A percentile compares a stretch with the other conserved stretches of the same genome.
Conservation (phyloP, 768 basidiomycete genomes). For the Botryobasidium botryosum region DNA sequence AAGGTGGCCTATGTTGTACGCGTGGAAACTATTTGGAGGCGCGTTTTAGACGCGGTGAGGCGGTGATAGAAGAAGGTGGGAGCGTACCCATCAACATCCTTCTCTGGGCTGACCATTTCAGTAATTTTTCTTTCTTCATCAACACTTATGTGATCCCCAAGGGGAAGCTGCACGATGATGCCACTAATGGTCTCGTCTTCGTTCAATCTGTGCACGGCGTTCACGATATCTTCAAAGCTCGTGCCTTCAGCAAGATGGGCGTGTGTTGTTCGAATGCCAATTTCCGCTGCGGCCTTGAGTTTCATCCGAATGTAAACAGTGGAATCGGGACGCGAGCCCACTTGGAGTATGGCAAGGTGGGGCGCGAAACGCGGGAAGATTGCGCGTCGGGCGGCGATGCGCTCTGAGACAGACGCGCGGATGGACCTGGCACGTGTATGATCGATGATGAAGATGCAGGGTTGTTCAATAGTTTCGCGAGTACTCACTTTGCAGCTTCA, state of each 20-base stretch:
- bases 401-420: constrained; percentile 54
- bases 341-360: constrained; percentile 82
- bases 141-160: constrained; percentile 62
- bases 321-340: constrained; percentile 83
- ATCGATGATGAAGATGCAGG: background rate
- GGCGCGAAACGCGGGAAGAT: constrained; percentile 80
- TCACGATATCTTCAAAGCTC: constrained; percentile 59
- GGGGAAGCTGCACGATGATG: constrained; percentile 88
- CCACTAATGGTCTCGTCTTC: constrained; percentile 67
- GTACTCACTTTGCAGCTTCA: constrained; percentile 59
- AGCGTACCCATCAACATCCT: constrained; percentile 91
- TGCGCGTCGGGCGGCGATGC: constrained; percentile 45
- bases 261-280: constrained; percentile 77
- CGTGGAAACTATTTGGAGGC: constrained; percentile 96
- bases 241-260: constrained; percentile 48
- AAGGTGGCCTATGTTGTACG: constrained; percentile 93
- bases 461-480: constrained; percentile 1
- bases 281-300: constrained; percentile 83
- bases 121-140: constrained; percentile 82
- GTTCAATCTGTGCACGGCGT: constrained; percentile 66
- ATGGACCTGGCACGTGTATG: constrained; percentile 40
- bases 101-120: constrained; percentile 84
- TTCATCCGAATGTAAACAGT: constrained; percentile 95
- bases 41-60: no score
- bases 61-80: background rate